A percentile compares a stretch with the other conserved stretches of the same genome.
phyloP scores from a whole-genome alignment of 768 basidiomycete genomes.

The Macrocybe gigantea region DNA sequence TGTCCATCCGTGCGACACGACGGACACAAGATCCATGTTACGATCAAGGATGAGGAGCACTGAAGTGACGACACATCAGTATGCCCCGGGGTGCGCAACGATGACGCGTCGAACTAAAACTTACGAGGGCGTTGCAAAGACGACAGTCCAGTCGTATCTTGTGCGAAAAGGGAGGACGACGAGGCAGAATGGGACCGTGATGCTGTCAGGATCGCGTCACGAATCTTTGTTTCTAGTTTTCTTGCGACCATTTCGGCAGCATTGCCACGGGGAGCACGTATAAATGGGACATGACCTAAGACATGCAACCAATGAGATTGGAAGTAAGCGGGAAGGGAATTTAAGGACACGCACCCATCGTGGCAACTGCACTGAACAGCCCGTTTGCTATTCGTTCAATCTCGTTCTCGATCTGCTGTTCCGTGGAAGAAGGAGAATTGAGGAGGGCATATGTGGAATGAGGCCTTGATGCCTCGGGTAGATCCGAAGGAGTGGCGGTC shows the following conservation, averaged over 20 bases:
- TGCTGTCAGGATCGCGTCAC: constrained; percentile 74
- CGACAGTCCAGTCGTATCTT: constrained; percentile 78
- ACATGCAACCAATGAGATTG: constrained; percentile 2
- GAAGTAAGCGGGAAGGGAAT: not conserved
- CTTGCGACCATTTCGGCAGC: constrained; percentile 99
- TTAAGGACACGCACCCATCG: constrained; percentile 58
- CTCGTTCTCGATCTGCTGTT: constrained; percentile 88
- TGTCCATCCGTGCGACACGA: constrained; percentile 96
- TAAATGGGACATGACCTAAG: constrained; percentile 86
- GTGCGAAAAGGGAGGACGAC: constrained; percentile 59
- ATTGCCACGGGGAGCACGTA: constrained; percentile 91
- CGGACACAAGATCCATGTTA: constrained; percentile 90
- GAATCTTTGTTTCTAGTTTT: constrained; percentile 87
- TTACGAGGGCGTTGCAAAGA: constrained; percentile 83
- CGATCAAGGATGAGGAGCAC: constrained; percentile 93
- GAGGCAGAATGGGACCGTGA: constrained; percentile 52
- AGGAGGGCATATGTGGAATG: constrained; percentile 77
- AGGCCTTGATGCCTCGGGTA: constrained; percentile 27
- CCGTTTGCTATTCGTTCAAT: constrained; percentile 89
- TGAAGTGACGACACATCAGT: constrained; percentile 19
- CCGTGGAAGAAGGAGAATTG: constrained; percentile 86
- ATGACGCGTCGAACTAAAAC: constrained; percentile 15
- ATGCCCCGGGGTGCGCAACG: too few relatives aligned
- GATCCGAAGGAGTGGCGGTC: constrained; percentile 24
- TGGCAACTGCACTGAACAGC: constrained; percentile 86